These are phyloP conservation scores for Trichoderma cornu-damae DNA, from an alignment of 2,329 filamentous ascomycete genomes.

Conservation along the genomic window DNA sequence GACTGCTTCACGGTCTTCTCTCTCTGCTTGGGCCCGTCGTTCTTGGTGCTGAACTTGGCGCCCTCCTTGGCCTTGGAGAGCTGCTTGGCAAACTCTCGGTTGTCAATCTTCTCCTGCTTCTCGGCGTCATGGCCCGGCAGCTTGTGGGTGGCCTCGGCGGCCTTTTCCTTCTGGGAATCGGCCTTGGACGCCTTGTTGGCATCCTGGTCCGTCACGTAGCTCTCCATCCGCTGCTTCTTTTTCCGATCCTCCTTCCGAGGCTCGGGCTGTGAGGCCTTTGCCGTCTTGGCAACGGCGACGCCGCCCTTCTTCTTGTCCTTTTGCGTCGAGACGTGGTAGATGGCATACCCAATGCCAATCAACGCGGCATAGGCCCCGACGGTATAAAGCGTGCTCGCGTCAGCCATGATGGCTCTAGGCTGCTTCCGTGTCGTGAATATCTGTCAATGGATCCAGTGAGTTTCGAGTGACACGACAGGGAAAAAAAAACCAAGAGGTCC, in stretches of 20 bases:
- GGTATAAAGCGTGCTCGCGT: conserved; percentile 34
- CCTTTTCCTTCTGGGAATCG: conserved; percentile 28
- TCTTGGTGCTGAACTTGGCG: conserved; percentile 51
- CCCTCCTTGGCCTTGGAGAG: conserved; percentile 67
- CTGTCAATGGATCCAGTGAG: background rate
- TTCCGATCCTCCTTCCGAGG: conserved; percentile 39
- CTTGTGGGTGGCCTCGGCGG: conserved; percentile 26
- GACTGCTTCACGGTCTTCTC: conserved; percentile 67
- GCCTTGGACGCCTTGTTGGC: conserved; percentile 37
- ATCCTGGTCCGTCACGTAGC: conserved; percentile 36
- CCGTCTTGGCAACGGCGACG: conserved; percentile 27
- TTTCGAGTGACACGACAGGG: background rate
- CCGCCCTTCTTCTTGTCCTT: conserved; percentile 31
- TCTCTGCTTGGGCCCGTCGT: conserved; percentile 57
- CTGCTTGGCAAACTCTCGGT: conserved; percentile 71
- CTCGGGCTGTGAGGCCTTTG: conserved; percentile 31
- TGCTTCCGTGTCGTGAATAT: background rate
- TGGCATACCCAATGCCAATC: conserved; percentile 33
- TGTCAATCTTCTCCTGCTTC: conserved; percentile 57
- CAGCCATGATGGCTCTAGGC: conserved; percentile 29
- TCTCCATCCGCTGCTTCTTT: conserved; percentile 44
- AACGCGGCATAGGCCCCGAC: conserved; percentile 36
- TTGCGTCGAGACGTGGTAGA: conserved; percentile 35
- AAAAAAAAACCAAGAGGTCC: too few relatives aligned
- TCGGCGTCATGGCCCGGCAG: conserved; percentile 32